These are phyloP conservation scores for Aspergillus arachidicola DNA, from an alignment of 2,329 filamentous ascomycete species.

Conservation along the genomic window DNA sequence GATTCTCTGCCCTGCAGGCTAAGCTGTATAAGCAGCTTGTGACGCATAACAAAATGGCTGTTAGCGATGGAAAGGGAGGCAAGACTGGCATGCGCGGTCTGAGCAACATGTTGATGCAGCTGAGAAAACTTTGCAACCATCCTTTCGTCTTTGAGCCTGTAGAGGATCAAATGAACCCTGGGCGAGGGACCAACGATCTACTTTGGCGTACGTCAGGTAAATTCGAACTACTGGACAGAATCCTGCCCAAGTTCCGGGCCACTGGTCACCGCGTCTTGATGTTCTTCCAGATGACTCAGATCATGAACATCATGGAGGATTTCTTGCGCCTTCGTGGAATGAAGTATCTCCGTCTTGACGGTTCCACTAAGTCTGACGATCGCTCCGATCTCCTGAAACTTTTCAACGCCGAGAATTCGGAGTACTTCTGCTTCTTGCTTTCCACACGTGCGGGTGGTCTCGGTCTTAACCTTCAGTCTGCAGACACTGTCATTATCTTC, in stretches of 20 bases:
- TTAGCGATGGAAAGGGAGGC: constrained; percentile 92
- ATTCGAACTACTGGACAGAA: constrained; percentile 90
- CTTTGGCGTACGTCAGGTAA: constrained; percentile 96
- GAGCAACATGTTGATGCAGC: constrained; percentile 99
- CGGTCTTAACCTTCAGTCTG: constrained; percentile 94
- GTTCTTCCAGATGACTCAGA: constrained; percentile 99
- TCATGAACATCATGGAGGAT: constrained; percentile 99
- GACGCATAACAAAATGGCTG: constrained; percentile 89
- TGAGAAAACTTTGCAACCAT: constrained; percentile 98
- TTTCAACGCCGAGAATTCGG: constrained; percentile 88
- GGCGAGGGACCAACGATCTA: constrained; percentile 83
- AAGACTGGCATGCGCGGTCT: constrained; percentile 92
- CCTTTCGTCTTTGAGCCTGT: constrained; percentile 98
- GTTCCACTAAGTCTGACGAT: constrained; percentile 96
- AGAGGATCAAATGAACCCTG: constrained; percentile 96
- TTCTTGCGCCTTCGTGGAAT: constrained; percentile 83
- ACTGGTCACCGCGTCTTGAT: constrained; percentile 95
- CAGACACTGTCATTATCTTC: constrained; percentile 99
- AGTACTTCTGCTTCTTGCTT: constrained; percentile 97
- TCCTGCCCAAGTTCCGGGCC: constrained; percentile 88
- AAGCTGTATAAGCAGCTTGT: constrained; percentile 98
- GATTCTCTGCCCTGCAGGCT: constrained; percentile 90
- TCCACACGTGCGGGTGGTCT: constrained; percentile 98
- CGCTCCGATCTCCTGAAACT: constrained; percentile 84
- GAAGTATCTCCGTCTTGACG: constrained; percentile 88